phyloP scores from a whole-genome alignment of 352 stramenopile genomes.

The Phytophthora syringae region DNA sequence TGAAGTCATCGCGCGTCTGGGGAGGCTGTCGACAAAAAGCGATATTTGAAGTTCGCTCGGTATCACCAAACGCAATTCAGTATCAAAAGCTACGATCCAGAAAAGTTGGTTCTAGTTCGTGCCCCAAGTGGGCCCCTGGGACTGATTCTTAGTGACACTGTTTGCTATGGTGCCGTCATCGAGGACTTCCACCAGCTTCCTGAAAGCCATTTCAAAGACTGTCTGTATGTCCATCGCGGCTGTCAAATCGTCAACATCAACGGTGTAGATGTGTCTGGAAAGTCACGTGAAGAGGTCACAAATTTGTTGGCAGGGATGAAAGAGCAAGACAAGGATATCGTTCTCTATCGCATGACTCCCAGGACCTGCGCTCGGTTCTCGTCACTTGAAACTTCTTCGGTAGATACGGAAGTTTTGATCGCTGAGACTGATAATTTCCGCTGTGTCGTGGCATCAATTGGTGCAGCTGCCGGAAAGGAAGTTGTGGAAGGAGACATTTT shows the following conservation, averaged over 20 bases:
- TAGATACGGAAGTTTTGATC: slow-evolving; percentile 24
- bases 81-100: slow-evolving; percentile 49
- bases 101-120: slow-evolving; percentile 55
- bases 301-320: slow-evolving; percentile 38
- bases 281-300: slow-evolving; percentile 45
- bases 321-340: slow-evolving; percentile 61
- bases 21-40: slow-evolving; percentile 46
- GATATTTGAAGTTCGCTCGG: slow-evolving; percentile 56
- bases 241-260: slow-evolving; percentile 69
- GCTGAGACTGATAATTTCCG: slow-evolving; percentile 46
- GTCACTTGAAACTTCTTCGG: slow-evolving; percentile 24
- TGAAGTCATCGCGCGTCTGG: slow-evolving; percentile 54
- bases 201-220: slow-evolving; percentile 44
- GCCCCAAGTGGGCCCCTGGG: slow-evolving; percentile 55
- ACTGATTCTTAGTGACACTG: slow-evolving; percentile 48
- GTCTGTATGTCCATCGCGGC: slow-evolving; percentile 47
- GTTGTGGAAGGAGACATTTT: slow-evolving; percentile 47
- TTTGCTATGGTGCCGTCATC: slow-evolving; percentile 55
- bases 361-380: slow-evolving; percentile 35
- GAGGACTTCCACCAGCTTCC: slow-evolving; percentile 50
- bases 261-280: slow-evolving; percentile 48
- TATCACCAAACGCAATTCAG: slow-evolving; percentile 43
- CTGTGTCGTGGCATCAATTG: slow-evolving; percentile 43
- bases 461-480: slow-evolving; percentile 11
- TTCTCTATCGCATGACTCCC: slow-evolving; percentile 52